Evolutionary conservation across 2,329 filamentous ascomycete species (phyloP), one percentile per base, ranked within the genome.

Genomic region (Calonectria leucothoes): DNA sequence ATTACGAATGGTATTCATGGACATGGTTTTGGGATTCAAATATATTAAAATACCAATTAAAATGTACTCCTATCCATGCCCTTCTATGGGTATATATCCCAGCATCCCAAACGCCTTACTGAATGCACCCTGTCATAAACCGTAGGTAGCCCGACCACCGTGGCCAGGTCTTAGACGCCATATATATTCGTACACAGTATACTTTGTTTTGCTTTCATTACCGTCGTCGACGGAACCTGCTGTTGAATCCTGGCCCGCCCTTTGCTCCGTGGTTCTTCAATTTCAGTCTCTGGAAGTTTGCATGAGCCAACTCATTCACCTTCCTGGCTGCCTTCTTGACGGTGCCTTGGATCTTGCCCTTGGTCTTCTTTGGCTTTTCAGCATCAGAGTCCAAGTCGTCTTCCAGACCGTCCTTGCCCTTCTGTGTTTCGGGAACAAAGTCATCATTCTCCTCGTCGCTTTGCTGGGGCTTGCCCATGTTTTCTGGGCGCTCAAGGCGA

Each of bases 281-380:
- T 85, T 94, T 93, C 72, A 94, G 82, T 69, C 90, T 85, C 82
- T 91, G 91, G 83, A 93, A 94, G 84, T 94, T 94, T 74, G 91
- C 88, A 78, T 93, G 89, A 17, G 92, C 91, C 77, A 91, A 82
- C 75, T 91, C 91, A 78, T 90, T 92, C 64, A 93, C 90, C 84
- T 93, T 94, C 78, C 88, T 88, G 29, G 85, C 86, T 7, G 85
- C 85, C 81, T 88, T 90, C 81, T 88, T 89, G 55, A 91, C 85
- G 42, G 83, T 82, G 20, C 86, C 87, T 45, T 85, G 86, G 75
- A 85, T 84, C 65, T 81, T 82, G 25, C 39, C 23, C 69, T 75
- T 65, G n/a, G 68, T 48, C 66, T 74, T 68, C 37, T 72, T 69
- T 35, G 69, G 23, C 20, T 78, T 74, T 2, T 68, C 57, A 6